These are phyloP conservation scores for Trichodelitschia bisporula DNA, from an alignment of 495 filamentous ascomycete species.

Conservation along the genomic window DNA sequence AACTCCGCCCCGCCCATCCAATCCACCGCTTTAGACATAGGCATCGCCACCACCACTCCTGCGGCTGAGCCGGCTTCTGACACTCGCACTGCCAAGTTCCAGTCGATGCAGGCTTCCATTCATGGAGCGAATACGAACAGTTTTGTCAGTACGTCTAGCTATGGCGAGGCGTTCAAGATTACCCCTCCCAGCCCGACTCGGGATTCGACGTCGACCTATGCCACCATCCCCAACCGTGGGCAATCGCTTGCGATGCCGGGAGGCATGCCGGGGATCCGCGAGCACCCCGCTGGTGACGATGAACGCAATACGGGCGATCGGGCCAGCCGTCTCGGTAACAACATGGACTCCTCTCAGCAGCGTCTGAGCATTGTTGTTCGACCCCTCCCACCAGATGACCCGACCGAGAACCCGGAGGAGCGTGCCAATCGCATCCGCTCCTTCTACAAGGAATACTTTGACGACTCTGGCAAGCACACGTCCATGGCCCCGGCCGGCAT, in stretches of 20 bases:
- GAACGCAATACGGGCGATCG: neutral
- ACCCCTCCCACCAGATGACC: constrained; percentile 59
- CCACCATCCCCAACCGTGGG: neutral
- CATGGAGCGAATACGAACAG: constrained; percentile 9
- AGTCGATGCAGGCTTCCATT: constrained; percentile 14
- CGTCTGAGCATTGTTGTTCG: constrained; percentile 74
- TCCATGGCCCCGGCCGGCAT: too few species aligned
- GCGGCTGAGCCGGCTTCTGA: constrained; percentile 9
- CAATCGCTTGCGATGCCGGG: constrained; percentile 15
- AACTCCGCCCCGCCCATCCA: constrained; percentile 1
- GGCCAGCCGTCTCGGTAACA: constrained; percentile 3
- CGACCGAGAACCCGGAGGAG: constrained; percentile 71
- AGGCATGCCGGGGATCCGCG: constrained; percentile 1
- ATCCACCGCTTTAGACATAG: too few species aligned
- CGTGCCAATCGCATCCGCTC: constrained; percentile 90
- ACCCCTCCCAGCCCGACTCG: constrained; percentile 18
- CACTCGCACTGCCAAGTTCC: constrained; percentile 10
- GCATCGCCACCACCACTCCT: constrained; percentile 9
- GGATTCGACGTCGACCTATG: constrained; percentile 1
- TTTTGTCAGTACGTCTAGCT: constrained; percentile 30
- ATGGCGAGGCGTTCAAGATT: constrained; percentile 34
- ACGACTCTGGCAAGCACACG: constrained; percentile 31
- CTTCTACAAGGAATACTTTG: constrained; percentile 98
- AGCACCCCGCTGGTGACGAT: constrained; percentile 1
- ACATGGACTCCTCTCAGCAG: constrained; percentile 34